Evolutionary conservation across 306 rosid genomes (phyloP).

Genomic region (Hylodesmum podocarpum): DNA sequence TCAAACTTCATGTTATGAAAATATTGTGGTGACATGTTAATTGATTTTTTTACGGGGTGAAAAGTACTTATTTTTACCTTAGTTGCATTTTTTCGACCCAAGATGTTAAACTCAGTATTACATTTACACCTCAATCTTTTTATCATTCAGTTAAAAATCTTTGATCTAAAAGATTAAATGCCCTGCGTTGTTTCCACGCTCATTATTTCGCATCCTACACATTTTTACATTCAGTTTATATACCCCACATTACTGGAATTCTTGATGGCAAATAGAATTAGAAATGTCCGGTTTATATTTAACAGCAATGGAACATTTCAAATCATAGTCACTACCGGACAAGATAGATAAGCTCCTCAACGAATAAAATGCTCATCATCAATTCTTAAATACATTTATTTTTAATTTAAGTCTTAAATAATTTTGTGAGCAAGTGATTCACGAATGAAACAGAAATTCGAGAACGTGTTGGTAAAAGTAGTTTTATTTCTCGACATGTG

Average conservation of each 20-base stretch:
- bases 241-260: slow-evolving; percentile 81
- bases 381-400: slow-evolving; percentile 15
- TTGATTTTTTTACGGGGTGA: neutral
- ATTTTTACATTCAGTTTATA: neutral
- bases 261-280: slow-evolving; percentile 75
- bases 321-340: slow-evolving; percentile 67
- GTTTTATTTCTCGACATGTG: too few relatives aligned
- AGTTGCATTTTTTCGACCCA: neutral
- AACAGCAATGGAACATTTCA: slow-evolving; percentile 63
- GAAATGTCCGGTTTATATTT: slow-evolving; percentile 64
- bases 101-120: too few relatives aligned
- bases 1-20: neutral
- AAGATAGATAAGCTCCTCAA: slow-evolving; percentile 80
- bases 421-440: neutral
- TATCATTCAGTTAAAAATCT: too few relatives aligned
- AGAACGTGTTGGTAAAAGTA: too few relatives aligned
- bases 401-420: too few relatives aligned
- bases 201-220: too few relatives aligned
- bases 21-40: neutral
- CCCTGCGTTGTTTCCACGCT: too few relatives aligned
- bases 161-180: too few relatives aligned
- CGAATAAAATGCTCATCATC: slow-evolving; percentile 28
- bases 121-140: too few relatives aligned
- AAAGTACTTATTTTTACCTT: neutral
- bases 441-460: too few relatives aligned